Evolutionary conservation across 129 eudicot species (phyloP).

Genomic region (Arctium lappa): DNA sequence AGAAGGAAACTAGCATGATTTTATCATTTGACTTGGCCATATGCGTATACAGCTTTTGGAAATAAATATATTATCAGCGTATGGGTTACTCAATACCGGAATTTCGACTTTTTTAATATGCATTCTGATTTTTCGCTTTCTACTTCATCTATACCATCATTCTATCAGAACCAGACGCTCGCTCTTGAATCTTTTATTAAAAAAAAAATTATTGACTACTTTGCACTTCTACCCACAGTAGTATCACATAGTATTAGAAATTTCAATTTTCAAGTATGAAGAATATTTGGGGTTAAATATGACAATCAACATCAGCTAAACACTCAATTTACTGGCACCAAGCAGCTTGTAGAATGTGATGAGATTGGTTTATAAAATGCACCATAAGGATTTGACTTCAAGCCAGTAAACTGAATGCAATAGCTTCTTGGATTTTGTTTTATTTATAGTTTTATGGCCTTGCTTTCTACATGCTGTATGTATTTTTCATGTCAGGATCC

Average conservation of each 20-base stretch:
- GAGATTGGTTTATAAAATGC: not conserved
- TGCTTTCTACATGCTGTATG: not conserved
- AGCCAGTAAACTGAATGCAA: not conserved
- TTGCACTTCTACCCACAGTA: not conserved
- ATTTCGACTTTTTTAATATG: not conserved
- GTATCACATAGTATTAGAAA: not conserved
- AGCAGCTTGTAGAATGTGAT: not conserved
- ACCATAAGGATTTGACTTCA: not conserved
- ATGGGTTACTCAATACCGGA: not conserved
- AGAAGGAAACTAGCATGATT: not conserved
- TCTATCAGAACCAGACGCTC: not conserved
- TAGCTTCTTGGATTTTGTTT: not conserved
- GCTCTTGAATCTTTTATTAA: not conserved
- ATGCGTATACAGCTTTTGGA: not conserved
- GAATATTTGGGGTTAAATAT: not conserved
- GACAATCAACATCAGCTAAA: not conserved
- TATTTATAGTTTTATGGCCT: not conserved
- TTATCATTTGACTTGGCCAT: not conserved
- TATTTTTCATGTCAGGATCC: conserved; percentile 54
- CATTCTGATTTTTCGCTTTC: not conserved
- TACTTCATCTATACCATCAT: not conserved
- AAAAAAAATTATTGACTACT: not conserved
- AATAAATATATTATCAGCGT: not conserved
- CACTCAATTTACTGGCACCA: not conserved
- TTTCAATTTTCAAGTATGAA: not conserved